Base-by-base conservation (phyloP, 768 basidiomycete species). In the Lepiota venenata region DNA sequence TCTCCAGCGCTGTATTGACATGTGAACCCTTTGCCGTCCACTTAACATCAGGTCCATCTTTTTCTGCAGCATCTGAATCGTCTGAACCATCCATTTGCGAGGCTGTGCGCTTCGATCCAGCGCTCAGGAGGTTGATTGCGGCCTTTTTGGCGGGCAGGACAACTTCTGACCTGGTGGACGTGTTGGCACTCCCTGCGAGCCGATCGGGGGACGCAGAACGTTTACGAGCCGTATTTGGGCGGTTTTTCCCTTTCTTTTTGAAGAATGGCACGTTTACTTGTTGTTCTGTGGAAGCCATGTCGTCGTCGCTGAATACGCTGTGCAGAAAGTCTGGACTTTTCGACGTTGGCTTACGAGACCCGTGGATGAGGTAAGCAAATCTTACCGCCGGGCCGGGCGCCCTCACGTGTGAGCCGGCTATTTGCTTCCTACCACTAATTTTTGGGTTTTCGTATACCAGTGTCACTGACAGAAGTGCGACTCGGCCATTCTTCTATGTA, bases 21-120 rank as follows among this genome's bases (percentile, higher is more conserved):
- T 96, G 91, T 47, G 89, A 92, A 49, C 85, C 84, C 21, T 80
- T 79, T 29, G 87, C 73, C 0, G 88, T 85, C 91, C 85, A 91
- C 68, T 86, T 88, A 58, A 88, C 84, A 66, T 85, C 84, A 50
- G 83, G 85, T 1, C 78, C 79, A 7, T 85, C 82, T 50, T 76
- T 82, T 57, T 82, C 77, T 39, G 82, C 79, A 20, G 71, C 76
- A 39, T 78, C 78, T 0, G 61, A 60, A 37, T 76, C 75, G 16
- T 78, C 78, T 3, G 74, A 64, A 9, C 76, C 74, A 81, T 95
- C 63, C 82, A 91, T 60, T 83, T 87, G 66, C 80, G 81, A 49
- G 78, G 75, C 62, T 2, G 74, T 74, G 16, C 77, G 74, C 60
- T 79, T 79, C 0, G 77, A 72, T 16, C 77, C 76, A 44, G 77